A percentile compares a stretch with the other conserved stretches of the same genome.
Conservation (phyloP, 176 grass and related monocot species). For the Guadua angustifolia region DNA sequence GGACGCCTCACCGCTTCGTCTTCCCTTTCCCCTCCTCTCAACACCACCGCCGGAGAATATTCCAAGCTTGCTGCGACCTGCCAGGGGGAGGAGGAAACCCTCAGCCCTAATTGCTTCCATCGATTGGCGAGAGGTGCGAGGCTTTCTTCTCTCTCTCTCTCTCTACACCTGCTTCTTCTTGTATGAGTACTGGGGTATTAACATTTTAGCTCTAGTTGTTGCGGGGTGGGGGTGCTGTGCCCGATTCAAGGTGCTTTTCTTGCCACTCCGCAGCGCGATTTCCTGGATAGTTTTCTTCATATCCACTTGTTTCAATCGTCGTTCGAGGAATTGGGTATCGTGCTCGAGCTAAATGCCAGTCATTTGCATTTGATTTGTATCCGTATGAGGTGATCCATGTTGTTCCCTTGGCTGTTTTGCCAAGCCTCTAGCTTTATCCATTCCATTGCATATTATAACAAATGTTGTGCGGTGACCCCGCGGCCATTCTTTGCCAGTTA, state of each 20-base stretch:
- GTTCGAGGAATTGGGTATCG: background rate
- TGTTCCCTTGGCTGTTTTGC: background rate
- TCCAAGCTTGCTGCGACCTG: slow-evolving; percentile 39
- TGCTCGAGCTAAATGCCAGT: background rate
- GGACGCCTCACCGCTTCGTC: slow-evolving; percentile 35
- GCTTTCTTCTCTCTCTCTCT: background rate
- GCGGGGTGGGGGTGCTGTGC: background rate
- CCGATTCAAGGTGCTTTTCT: background rate
- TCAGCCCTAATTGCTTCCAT: background rate
- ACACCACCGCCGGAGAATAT: slow-evolving; percentile 35
- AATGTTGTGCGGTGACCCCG: background rate
- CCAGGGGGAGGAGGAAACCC: background rate
- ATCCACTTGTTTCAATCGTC: background rate
- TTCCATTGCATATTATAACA: background rate
- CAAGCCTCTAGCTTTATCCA: background rate
- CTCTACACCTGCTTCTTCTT: background rate
- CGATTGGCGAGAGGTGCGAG: background rate
- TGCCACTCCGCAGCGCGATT: background rate
- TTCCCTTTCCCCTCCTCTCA: slow-evolving; percentile 4
- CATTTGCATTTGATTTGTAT: slow-evolving; percentile 9
- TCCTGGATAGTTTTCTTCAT: background rate
- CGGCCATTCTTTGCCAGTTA: background rate
- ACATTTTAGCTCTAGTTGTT: background rate
- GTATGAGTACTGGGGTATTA: background rate
- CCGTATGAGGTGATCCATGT: background rate